A percentile compares a stretch with the other conserved stretches of the same genome.
Evolutionary conservation across 2,329 filamentous ascomycete genomes (phyloP).

Genomic region (Scedosporium apiospermum): DNA sequence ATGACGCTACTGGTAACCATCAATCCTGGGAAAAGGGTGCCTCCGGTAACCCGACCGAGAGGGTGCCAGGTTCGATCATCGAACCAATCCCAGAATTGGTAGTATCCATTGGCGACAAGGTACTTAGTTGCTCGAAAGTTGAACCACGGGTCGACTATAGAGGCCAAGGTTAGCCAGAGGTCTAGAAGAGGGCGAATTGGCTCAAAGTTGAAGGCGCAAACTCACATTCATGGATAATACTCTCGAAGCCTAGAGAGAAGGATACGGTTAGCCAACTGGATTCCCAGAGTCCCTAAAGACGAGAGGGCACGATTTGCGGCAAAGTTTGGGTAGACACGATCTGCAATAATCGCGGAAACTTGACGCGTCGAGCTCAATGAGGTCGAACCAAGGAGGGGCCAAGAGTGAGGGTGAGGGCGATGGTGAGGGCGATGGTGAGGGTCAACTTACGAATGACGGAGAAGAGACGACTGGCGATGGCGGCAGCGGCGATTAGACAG

Average conservation of each 20-base stretch:
- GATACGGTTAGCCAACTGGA: constrained; percentile 18
- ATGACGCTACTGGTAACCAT: constrained; percentile 99
- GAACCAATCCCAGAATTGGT: constrained; percentile 99
- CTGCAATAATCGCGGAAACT: background rate
- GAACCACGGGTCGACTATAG: constrained; percentile 95
- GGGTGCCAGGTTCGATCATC: constrained; percentile 99
- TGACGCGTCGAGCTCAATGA: background rate
- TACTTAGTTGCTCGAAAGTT: constrained; percentile 99
- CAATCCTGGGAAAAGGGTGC: constrained; percentile 94
- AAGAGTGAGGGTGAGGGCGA: constrained; percentile 5
- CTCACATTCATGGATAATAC: constrained; percentile 99
- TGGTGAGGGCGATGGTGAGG: constrained; percentile 9
- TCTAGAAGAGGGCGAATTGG: constrained; percentile 5
- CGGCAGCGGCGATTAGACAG: constrained; percentile 79
- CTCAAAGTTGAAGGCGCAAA: constrained; percentile 18
- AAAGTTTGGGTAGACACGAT: background rate
- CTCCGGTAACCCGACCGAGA: constrained; percentile 93
- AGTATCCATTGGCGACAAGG: constrained; percentile 91
- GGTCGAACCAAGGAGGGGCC: background rate
- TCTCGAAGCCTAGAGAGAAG: constrained; percentile 68
- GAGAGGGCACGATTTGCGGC: too few species aligned
- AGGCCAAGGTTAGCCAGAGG: constrained; percentile 9
- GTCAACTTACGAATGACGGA: constrained; percentile 81
- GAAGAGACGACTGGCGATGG: constrained; percentile 89
- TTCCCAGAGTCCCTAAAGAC: background rate